These are phyloP conservation scores for Talaromyces verruculosus DNA, from an alignment of 2,329 filamentous ascomycete genomes.

Conservation along the genomic window DNA sequence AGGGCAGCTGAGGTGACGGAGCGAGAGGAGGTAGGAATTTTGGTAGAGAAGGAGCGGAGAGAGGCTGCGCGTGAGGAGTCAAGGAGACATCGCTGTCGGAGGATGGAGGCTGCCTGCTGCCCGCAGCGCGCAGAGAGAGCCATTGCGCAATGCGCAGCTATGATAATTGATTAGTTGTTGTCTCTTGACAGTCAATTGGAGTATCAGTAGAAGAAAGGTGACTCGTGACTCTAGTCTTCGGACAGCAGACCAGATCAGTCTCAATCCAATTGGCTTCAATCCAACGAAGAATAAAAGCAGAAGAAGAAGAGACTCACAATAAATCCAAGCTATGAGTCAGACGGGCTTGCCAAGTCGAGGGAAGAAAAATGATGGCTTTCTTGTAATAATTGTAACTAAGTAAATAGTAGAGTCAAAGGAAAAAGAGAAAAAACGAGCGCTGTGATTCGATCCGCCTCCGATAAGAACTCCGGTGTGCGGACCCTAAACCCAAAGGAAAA, in stretches of 20 bases:
- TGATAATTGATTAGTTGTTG: background rate
- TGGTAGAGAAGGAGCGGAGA: conserved; percentile 41
- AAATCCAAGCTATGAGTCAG: conserved; percentile 5
- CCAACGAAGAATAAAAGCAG: background rate
- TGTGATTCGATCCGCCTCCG: conserved; percentile 23
- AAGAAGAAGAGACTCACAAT: conserved; percentile 5
- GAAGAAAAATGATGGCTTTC: background rate
- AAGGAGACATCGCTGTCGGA: conserved; percentile 45
- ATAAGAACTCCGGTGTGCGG: conserved; percentile 36
- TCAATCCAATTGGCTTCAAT: background rate
- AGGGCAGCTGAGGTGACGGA: conserved; percentile 7
- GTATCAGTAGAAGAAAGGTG: background rate
- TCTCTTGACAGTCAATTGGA: conserved; percentile 7
- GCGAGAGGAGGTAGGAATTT: conserved; percentile 24
- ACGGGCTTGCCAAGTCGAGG: background rate
- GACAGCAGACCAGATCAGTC: background rate
- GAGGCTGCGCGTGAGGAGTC: conserved; percentile 38
- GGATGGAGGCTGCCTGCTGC: conserved; percentile 42
- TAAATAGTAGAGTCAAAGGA: background rate
- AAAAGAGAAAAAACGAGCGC: conserved; percentile 20
- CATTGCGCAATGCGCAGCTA: conserved; percentile 42
- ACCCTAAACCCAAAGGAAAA: conserved; percentile 20
- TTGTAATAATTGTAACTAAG: background rate
- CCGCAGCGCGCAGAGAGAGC: conserved; percentile 48
- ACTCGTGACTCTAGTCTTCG: background rate